Percentiles rank a stretch among this genome's conserved stretches.
Evolutionary conservation across 495 filamentous ascomycete genomes (phyloP).

Genomic region (Podospora pseudopauciseta): DNA sequence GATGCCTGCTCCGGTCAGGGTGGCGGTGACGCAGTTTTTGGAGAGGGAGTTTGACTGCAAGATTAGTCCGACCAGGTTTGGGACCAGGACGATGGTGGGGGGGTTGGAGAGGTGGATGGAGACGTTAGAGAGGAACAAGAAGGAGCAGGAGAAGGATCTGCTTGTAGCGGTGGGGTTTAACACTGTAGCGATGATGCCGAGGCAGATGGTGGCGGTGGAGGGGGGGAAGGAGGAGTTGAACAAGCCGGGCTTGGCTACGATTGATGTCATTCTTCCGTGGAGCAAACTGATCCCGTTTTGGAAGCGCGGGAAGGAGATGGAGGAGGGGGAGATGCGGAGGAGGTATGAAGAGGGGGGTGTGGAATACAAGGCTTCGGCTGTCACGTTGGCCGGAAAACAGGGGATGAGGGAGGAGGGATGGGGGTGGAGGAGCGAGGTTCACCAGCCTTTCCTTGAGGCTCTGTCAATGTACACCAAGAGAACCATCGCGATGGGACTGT

Average conservation of each 20-base stretch:
- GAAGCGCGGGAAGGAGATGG: background rate
- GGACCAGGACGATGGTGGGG: conserved; percentile 39
- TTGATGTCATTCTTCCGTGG: conserved; percentile 44
- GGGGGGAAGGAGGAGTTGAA: background rate
- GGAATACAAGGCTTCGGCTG: conserved; percentile 32
- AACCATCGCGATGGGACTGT: conserved; percentile 42
- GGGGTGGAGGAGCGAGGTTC: conserved; percentile 33
- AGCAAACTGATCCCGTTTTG: conserved; percentile 30
- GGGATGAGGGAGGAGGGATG: conserved; percentile 42
- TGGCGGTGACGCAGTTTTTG: conserved; percentile 42
- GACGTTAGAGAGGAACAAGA: conserved; percentile 19
- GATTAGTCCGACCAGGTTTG: conserved; percentile 40
- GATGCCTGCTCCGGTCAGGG: conserved; percentile 44
- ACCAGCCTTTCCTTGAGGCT: conserved; percentile 44
- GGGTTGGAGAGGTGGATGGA: conserved; percentile 43
- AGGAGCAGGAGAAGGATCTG: conserved; percentile 34
- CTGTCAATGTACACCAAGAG: conserved; percentile 39
- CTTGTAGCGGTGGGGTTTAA: conserved; percentile 43
- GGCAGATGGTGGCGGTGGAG: background rate
- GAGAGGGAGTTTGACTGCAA: conserved; percentile 46
- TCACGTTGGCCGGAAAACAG: conserved; percentile 33
- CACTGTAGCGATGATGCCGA: conserved; percentile 28
- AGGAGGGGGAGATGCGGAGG: conserved; percentile 14
- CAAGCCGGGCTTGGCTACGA: conserved; percentile 34
- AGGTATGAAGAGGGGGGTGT: conserved; percentile 16